Base-by-base conservation (phyloP, 495 filamentous ascomycete genomes). In the Tuber melanosporum region DNA sequence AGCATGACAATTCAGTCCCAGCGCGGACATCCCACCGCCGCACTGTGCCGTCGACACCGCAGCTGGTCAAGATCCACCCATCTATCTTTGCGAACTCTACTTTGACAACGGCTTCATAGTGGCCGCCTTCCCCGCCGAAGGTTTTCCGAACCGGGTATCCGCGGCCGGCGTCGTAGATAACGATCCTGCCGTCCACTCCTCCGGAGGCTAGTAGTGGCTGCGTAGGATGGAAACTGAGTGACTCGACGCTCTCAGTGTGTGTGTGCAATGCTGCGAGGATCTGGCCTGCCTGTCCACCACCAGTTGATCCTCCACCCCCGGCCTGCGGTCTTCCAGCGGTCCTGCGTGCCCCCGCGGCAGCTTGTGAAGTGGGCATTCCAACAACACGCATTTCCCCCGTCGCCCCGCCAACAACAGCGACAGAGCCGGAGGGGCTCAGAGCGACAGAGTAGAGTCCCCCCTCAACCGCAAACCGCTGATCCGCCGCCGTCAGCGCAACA, bases 381-480 rank as follows among this genome's bases (percentile, higher is more conserved):
- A 99, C 88, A 49, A 98, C 88, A 77, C 91, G 90, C 84, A 98
- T 90, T 69, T 91, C 88, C 46, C 96, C 96, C 62, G 89, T 91
- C 2, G 93, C 94, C 78, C 96, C 96, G 72, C 95, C 96, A 1
- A 92, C 93, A 0, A 92, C 96, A 7, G 92, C 90, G 80, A 97
- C 91, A 0, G 90, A 86, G 42, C 92, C 92, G 26, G 87, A 87
- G 0, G 96, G 94, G 8, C 93, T 89, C 72, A 98, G 86, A 43
- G 92, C 93, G 72, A 97, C 89, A 17, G 91, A 92, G 87, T 91
- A 98, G 7, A 98, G 86, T 3, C 96, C 96, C 36, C 94, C 96
- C 52, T 97, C 94, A 49, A 99, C 91, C 3, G 88, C 90, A 84
- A 98, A 99, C 32, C 95, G 89, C 85, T 97, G 92, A 84, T 99